Evolutionary conservation across 371 early-diverging fungal genomes (phyloP), one percentile per base, ranked within the genome.

Genomic region (Chytridium lagenaria): DNA sequence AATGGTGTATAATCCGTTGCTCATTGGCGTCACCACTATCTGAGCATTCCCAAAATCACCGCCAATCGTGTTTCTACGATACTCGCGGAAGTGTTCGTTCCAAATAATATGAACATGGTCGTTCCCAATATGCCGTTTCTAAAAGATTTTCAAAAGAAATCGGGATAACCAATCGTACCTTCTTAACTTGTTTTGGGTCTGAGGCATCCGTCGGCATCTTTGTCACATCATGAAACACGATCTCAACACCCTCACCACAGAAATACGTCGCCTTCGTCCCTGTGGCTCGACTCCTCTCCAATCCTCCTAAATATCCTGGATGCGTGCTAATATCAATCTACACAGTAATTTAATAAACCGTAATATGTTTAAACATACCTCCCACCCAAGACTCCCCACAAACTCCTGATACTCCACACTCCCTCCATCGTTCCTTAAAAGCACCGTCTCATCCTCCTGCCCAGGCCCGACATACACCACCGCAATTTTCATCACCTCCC

Each of bases 91-190:
- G 73, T 94, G 92, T 77, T 96, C 98, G 76, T 96, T 96, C 97
- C 97, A 98, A 1, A 98, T 88, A 65, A 98, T 93, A 73, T 97
- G 98, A 1, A 98, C 95, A 71, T 95, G 95, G 75, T 98, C 98
- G 77, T 98, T 98, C 34, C 98, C 98, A 77, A 98, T 91, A 73
- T 98, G 98, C 16, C 98, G 93, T 90, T 98, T 98, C 95, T 80
- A 66, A 1, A 59, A 68, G 31, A 51, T 15, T 31, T n/a, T n/a
- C n/a, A n/a, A n/a, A n/a, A n/a, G n/a, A n/a, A n/a, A n/a, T n/a
- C n/a, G n/a, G 55, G 10, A 33, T 36, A 10, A 31, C 12, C 10
- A 19, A 7, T 2, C 34, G 75, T 83, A 92, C 93, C 90, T 95
- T 95, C 74, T 94, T 95, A 28, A 94, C 75, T 72, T 94, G 94